Evolutionary conservation across 371 early-diverging fungal species (phyloP), one percentile per base, ranked within the genome.

Genomic region (Lichtheimia hyalospora): DNA sequence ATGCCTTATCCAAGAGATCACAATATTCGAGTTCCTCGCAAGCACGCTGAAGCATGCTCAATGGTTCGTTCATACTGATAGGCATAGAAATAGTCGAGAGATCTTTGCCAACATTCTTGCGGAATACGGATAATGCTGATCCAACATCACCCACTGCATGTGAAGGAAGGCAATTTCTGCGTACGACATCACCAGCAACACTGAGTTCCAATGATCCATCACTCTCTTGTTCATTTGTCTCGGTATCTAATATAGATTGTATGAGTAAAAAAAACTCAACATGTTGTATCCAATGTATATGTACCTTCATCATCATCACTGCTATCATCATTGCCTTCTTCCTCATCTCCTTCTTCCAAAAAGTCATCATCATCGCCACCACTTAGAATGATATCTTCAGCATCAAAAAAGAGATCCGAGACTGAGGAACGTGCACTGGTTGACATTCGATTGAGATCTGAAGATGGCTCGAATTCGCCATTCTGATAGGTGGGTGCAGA

Each of bases 41-140:
- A 20, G 94, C 83, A 41, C 85, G 81, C 74, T 96, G 96, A 25
- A 96, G 72, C 42, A 95, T 77, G 60, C 91, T 95, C 58, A 97
- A 66, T 5, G 97, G 97, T 67, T 96, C 96, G 64, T 96, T 96
- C 70, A 96, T 78, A 1, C 86, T 87, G 25, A 96, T 86, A 5
- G 97, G 97, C 95, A 97, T 94, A 7, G 95, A 82, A 13, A 96
- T 87, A 23, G 90, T 91, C 10, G 94, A 89, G 21, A 96, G 71
- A 70, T 96, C 97, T 68, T 95, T 95, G 53, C 97, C 97, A 18
- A 96, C 89, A 68, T 95, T 95, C 70, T 95, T 95, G 52, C 95
- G 75, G 63, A 96, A 70, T 44, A 96, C 87, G 8, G 90, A 88
- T 54, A 95, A 63, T 7, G 92, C 69, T 58, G 89, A 90, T 49